Conservation (phyloP, 495 filamentous ascomycete species). For the Hypoxylon fuscum region DNA sequence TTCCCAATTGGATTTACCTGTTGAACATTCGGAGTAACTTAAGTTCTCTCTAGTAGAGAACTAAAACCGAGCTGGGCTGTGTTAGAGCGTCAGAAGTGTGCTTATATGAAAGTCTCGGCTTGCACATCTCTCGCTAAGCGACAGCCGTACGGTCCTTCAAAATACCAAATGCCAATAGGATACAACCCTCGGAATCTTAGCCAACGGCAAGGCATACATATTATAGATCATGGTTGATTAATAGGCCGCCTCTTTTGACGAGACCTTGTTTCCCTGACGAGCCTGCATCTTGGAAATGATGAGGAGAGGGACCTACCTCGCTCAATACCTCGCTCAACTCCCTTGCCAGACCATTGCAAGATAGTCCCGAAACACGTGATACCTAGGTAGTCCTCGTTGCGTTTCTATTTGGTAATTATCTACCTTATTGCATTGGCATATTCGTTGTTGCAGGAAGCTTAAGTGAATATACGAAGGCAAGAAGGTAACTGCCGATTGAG, state of each 20-base stretch:
- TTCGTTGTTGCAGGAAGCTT: slow-evolving; percentile 4
- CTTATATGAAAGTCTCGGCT: too few relatives aligned
- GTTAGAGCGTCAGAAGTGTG: too few relatives aligned
- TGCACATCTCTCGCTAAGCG: too few relatives aligned
- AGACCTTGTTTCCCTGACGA: neutral
- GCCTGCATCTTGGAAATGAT: neutral
- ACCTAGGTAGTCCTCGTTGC: neutral
- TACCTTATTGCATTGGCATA: slow-evolving; percentile 1
- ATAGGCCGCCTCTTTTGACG: slow-evolving; percentile 2
- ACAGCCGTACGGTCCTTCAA: too few relatives aligned
- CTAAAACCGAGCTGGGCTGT: too few relatives aligned
- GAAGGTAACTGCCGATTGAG: slow-evolving; percentile 21
- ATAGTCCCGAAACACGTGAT: neutral
- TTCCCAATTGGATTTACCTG: neutral
- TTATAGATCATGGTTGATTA: neutral
- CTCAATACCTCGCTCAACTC: too few relatives aligned
- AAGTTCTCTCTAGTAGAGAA: neutral
- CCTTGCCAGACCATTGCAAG: neutral
- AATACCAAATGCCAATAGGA: neutral
- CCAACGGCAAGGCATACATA: neutral
- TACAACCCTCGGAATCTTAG: neutral
- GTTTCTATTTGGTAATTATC: neutral
- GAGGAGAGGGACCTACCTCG: neutral
- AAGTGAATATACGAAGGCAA: neutral
- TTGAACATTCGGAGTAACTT: neutral